A percentile compares a stretch with the other conserved stretches of the same genome.
Evolutionary conservation across 257 asterid species (phyloP).

Genomic region (Buddleja alternifolia): DNA sequence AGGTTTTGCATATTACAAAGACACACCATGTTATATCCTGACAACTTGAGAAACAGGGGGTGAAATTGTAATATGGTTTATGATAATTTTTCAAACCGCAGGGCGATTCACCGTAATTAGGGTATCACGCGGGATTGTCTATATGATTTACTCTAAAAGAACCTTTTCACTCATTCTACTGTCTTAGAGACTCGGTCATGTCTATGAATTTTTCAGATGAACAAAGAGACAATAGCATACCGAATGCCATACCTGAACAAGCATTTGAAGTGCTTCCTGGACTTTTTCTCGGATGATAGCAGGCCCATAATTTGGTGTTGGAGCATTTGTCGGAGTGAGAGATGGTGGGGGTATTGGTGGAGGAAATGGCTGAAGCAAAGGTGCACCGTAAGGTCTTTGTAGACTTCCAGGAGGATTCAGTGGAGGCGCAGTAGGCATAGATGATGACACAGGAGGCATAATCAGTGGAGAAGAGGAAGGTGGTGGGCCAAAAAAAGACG

Average conservation of each 20-base stretch:
- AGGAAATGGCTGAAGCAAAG: constrained; percentile 99
- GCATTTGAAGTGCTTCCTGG: constrained; percentile 77
- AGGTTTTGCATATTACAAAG: too few relatives aligned
- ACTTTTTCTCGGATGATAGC: constrained; percentile 75
- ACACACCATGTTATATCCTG: too few relatives aligned
- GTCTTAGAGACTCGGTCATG: background rate
- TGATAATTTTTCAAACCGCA: too few relatives aligned
- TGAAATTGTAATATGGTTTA: too few relatives aligned
- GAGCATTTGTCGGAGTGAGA: constrained; percentile 68
- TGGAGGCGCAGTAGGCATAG: constrained; percentile 84
- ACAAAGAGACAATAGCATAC: constrained; percentile 3
- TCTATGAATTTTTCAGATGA: constrained; percentile 8
- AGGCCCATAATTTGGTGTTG: constrained; percentile 57
- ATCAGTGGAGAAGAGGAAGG: constrained; percentile 63
- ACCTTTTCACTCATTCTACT: background rate
- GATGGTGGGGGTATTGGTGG: constrained; percentile 98
- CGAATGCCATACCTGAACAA: constrained; percentile 71
- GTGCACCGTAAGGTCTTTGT: constrained; percentile 86
- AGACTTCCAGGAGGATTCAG: constrained; percentile 58
- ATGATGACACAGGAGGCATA: constrained; percentile 64
- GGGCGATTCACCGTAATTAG: too few relatives aligned
- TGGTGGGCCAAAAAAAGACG: constrained; percentile 73
- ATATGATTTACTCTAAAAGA: background rate
- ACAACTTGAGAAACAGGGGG: too few relatives aligned
- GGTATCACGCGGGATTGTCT: too few relatives aligned